Evolutionary conservation across 139 green algal genomes (phyloP).

Genomic region (Spirogloea muscicola): DNA sequence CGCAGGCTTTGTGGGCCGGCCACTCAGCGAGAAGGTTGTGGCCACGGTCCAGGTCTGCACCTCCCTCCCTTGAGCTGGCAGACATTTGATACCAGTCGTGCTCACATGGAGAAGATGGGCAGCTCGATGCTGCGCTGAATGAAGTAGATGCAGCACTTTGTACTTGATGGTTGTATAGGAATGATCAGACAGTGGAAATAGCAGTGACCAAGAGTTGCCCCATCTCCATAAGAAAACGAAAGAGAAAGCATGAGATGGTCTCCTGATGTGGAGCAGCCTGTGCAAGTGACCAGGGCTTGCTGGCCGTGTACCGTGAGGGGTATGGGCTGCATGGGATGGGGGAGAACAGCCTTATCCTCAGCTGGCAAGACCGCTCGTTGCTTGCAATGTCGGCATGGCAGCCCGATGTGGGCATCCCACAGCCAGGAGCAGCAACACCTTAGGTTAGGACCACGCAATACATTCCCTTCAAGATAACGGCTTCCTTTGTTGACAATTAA

Average conservation of each 20-base stretch:
- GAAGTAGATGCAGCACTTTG: not conserved
- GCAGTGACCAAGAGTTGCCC: not conserved
- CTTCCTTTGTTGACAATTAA: no score
- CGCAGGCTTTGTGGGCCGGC: conserved; percentile 14
- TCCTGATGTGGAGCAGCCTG: not conserved
- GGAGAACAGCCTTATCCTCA: conserved; percentile 22
- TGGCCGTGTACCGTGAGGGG: not conserved
- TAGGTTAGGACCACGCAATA: no score
- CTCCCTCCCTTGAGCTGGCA: not conserved
- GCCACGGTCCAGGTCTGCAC: conserved; percentile 3
- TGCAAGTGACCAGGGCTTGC: not conserved
- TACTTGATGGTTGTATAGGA: not conserved
- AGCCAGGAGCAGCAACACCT: no score
- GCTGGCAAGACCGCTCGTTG: conserved; percentile 27
- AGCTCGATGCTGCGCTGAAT: not conserved
- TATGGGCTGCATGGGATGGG: conserved; percentile 3
- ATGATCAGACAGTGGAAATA: not conserved
- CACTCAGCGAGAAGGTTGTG: conserved; percentile 2
- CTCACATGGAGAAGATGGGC: no score
- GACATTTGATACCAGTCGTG: not conserved
- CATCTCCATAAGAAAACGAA: not conserved
- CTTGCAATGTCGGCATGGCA: conserved; percentile 26
- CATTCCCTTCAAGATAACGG: no score
- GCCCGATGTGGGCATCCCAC: no score
- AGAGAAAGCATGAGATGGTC: not conserved